Evolutionary conservation across 2,329 filamentous ascomycete genomes (phyloP), one percentile per base, ranked within the genome.

Genomic region (Beauveria rudraprayagi): DNA sequence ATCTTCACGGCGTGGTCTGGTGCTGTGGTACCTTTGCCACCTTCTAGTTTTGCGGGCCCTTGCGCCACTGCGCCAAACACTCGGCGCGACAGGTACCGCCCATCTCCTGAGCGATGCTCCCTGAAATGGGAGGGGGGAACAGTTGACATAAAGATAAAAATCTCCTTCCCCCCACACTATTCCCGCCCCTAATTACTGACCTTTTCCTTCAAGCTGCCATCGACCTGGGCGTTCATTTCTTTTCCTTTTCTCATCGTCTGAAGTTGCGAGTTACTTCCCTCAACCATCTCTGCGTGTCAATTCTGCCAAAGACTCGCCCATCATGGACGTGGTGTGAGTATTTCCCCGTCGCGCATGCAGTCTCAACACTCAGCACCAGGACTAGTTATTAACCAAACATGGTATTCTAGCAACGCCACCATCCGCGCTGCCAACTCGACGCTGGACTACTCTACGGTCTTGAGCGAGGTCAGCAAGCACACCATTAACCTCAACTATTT

Each of bases 401-500:
- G 48, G 17, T 59, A 41, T 61, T 67, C 63, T 65, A 82, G 80
- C 63, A 84, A 83, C 72, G 75, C 80, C 67, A 84, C 82, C 62
- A 67, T 72, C 62, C 71, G 78, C 63, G 73, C 74, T 64, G 73
- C 81, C 60, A 80, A 78, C 73, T 75, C 78, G 66, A 76, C 78
- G 50, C 73, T 77, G 63, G 77, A 78, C 67, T 85, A 84, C 71
- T 75, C 83, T 46, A 77, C 75, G 66, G 82, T 87, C 65, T 80
- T 85, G 69, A 82, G 86, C 65, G 83, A 87, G 71, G 80, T 88
- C 24, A 78, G 82, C 70, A 85, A 86, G 72, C 82, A 85, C 81
- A 94, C 96, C 83, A 83, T 95, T 62, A 85, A 92, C 67, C 86
- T 99, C 71, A 97, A 91, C 76, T 81, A 91, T 65, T 79, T 87